A percentile compares a stretch with the other conserved stretches of the same genome.
phyloP scores from a whole-genome alignment of 2,329 filamentous ascomycete species.

The Gremmenia infestans region DNA sequence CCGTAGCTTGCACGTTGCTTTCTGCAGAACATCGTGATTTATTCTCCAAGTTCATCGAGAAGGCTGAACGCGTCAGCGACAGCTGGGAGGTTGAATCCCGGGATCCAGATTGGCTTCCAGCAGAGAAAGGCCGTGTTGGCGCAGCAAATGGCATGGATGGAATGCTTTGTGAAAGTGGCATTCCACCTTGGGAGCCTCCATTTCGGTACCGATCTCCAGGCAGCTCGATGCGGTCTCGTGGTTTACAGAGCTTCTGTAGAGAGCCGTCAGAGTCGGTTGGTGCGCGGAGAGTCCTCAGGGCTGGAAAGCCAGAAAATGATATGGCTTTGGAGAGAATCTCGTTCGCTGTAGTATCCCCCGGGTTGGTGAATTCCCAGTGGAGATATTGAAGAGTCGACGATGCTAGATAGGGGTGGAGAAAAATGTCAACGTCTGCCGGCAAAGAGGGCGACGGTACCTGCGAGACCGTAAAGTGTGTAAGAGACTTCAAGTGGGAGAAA shows the following conservation, averaged over 20 bases:
- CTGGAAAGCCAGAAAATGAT: conserved; percentile 55
- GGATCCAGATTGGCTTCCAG: conserved; percentile 7
- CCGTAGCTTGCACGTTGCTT: neutral
- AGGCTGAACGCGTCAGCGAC: conserved; percentile 17
- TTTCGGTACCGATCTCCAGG: conserved; percentile 26
- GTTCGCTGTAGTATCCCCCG: conserved; percentile 45
- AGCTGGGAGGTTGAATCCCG: conserved; percentile 11
- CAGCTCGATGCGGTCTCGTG: conserved; percentile 24
- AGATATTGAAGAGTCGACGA: conserved; percentile 48
- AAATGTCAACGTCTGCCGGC: conserved; percentile 50
- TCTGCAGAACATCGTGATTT: conserved; percentile 6
- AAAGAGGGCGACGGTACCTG: conserved; percentile 52
- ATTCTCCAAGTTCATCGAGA: conserved; percentile 14
- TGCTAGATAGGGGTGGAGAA: conserved; percentile 60
- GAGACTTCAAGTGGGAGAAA: conserved; percentile 47
- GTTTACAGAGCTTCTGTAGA: conserved; percentile 63
- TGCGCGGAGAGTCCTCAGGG: conserved; percentile 52
- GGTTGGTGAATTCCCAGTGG: conserved; percentile 55
- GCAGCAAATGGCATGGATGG: conserved; percentile 9
- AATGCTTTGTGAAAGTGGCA: conserved; percentile 16
- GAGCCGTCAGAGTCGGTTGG: conserved; percentile 66
- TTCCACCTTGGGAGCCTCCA: conserved; percentile 22
- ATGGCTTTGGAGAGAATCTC: conserved; percentile 62
- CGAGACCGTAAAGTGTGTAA: conserved; percentile 49
- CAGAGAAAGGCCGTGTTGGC: conserved; percentile 14